These are phyloP conservation scores for Tylopilus orsonianus DNA, from an alignment of 1,284 basidiomycete genomes.

Conservation along the genomic window DNA sequence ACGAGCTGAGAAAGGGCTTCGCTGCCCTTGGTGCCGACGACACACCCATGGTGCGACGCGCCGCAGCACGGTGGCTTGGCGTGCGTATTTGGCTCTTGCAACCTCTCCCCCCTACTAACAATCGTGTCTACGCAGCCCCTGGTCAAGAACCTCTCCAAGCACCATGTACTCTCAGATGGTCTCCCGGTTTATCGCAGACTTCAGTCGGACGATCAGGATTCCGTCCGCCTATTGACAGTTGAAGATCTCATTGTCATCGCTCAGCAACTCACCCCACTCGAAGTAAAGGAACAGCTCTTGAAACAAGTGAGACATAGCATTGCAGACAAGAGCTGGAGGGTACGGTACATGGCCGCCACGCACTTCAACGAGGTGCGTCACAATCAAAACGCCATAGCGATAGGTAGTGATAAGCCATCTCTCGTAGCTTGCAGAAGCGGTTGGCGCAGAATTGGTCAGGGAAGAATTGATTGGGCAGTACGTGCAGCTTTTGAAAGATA, in stretches of 20 bases:
- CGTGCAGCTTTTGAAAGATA: slow-evolving; percentile 94
- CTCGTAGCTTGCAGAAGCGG: slow-evolving; percentile 82
- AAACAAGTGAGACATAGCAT: slow-evolving; percentile 88
- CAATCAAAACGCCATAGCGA: neutral
- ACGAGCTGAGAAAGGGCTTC: slow-evolving; percentile 89
- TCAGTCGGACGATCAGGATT: slow-evolving; percentile 97
- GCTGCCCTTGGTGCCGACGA: slow-evolving; percentile 87
- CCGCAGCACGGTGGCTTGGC: slow-evolving; percentile 94
- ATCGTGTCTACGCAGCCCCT: slow-evolving; percentile 54
- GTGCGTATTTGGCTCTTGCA: slow-evolving; percentile 49
- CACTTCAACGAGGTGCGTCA: slow-evolving; percentile 88
- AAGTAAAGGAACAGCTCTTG: slow-evolving; percentile 90
- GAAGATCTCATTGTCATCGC: slow-evolving; percentile 96
- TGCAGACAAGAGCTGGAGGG: slow-evolving; percentile 97
- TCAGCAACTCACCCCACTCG: slow-evolving; percentile 77
- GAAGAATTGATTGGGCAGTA: slow-evolving; percentile 95
- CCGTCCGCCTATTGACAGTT: slow-evolving; percentile 93
- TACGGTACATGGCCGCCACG: slow-evolving; percentile 98
- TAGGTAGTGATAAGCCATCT: slow-evolving; percentile 5
- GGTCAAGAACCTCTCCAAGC: slow-evolving; percentile 73
- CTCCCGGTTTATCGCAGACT: slow-evolving; percentile 94
- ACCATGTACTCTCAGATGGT: slow-evolving; percentile 84
- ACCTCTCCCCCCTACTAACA: slow-evolving; percentile 5
- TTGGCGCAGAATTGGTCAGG: slow-evolving; percentile 88
- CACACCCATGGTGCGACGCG: slow-evolving; percentile 98